Evolutionary conservation across 2,329 filamentous ascomycete species (phyloP).

Genomic region (Chaetomium globosum): DNA sequence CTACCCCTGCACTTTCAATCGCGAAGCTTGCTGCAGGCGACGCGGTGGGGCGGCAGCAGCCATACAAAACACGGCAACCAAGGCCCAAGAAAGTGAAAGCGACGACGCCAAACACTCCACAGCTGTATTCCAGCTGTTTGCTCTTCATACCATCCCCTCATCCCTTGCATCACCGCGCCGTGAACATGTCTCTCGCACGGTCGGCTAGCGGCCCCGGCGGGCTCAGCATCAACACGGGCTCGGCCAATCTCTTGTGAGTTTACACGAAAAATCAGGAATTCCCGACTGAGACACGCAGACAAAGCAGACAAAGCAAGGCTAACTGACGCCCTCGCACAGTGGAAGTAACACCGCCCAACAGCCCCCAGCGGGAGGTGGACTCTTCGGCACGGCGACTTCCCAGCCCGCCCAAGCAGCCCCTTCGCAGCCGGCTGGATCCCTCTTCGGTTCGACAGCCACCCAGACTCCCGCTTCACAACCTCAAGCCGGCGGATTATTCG

Average conservation of each 20-base stretch:
- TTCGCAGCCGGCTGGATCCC: conserved; percentile 40
- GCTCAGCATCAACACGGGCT: conserved; percentile 65
- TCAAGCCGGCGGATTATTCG: conserved; percentile 42
- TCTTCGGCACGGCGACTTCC: conserved; percentile 41
- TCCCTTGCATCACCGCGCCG: conserved; percentile 16
- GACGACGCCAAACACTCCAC: conserved; percentile 21
- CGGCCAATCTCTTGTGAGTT: conserved; percentile 60
- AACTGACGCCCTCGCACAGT: conserved; percentile 30
- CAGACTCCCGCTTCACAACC: conserved; percentile 35
- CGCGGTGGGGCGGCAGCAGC: conserved; percentile 31
- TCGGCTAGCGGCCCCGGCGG: conserved; percentile 63
- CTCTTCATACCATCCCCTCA: conserved; percentile 5
- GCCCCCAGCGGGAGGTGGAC: conserved; percentile 41
- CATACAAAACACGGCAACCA: conserved; percentile 23
- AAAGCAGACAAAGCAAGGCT: conserved; percentile 2
- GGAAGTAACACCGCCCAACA: conserved; percentile 42
- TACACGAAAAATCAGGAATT: not conserved
- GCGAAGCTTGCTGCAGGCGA: conserved; percentile 19
- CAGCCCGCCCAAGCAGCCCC: conserved; percentile 35
- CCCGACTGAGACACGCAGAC: conserved; percentile 24
- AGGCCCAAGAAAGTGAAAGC: not conserved
- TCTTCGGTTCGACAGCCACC: conserved; percentile 41
- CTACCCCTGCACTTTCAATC: conserved; percentile 23
- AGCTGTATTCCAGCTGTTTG: conserved; percentile 22
- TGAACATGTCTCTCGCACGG: conserved; percentile 41